Evolutionary conservation across 805 yeast genomes (phyloP), one percentile per base, ranked within the genome.

Genomic region (Brettanomyces naardenensis): DNA sequence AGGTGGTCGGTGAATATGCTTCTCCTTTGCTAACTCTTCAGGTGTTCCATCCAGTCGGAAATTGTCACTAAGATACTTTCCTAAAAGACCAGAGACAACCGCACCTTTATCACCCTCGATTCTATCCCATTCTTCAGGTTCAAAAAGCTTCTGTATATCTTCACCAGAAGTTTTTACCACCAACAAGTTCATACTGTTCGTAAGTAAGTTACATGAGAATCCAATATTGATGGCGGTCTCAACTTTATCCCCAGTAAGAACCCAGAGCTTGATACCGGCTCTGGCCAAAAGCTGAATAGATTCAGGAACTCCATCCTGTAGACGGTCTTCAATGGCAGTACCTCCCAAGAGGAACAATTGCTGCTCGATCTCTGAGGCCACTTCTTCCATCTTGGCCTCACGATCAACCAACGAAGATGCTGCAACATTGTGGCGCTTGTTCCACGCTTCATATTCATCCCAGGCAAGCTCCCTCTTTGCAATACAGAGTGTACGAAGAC

Each of bases 161-260:
- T 68, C 71, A 44, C 79, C 80, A 18, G 69, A 62, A 1, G 80
- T 74, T 48, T 77, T 75, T 36, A 83, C 59, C 9, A 84, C 76
- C 36, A 84, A 56, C 19, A 84, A 61, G 48, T 84, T 80, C 94
- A 84, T 83, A 33, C 80, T 84, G 45, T 71, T 80, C 38, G 79
- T 80, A 39, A 84, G 64, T 39, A 84, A 62, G 51, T 84, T 84
- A 70, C 94, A 84, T 2, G 89, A 80, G 53, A 84, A 84, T 3
- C 92, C 94, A 65, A 84, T 84, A 51, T 84, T 84, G 48, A 84
- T 83, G 10, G 92, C 94, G 23, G 94, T 84, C 59, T 84, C 94
- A n/a, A 84, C 85, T 58, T 81, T 83, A 58, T 84, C 94, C 62
- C 94, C 94, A 3, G 94, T 84, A 35, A 84, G 65, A 33, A 84